Evolutionary conservation across 164 flowering plant genomes (phyloP).

Genomic region (Aristolochia fimbriata): DNA sequence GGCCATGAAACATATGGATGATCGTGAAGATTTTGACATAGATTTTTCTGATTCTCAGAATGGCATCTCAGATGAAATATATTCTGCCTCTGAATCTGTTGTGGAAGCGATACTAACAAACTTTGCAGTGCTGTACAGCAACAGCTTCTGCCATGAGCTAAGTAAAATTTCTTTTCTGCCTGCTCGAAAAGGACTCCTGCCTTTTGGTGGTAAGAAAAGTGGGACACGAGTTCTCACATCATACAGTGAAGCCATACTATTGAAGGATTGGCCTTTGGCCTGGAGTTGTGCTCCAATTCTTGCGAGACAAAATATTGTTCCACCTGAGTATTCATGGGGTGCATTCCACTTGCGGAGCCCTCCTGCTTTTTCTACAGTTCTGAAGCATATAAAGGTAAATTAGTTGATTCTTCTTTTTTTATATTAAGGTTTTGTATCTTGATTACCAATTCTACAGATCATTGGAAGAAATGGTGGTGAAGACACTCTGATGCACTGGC

Average conservation of each 20-base stretch:
- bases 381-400: constrained; percentile 78
- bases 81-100: constrained; percentile 70
- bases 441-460: constrained; percentile 25
- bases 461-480: constrained; percentile 87
- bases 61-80: constrained; percentile 65
- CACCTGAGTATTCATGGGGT: constrained; percentile 96
- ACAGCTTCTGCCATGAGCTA: constrained; percentile 64
- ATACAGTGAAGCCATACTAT: constrained; percentile 66
- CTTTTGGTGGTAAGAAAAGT: constrained; percentile 59
- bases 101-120: constrained; percentile 61
- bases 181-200: constrained; percentile 76
- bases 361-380: constrained; percentile 64
- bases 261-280: constrained; percentile 94
- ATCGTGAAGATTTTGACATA: constrained; percentile 41
- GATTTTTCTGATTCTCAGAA: constrained; percentile 28
- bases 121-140: constrained; percentile 79
- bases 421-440: neutral
- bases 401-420: neutral
- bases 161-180: constrained; percentile 84
- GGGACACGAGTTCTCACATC: constrained; percentile 76
- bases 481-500: constrained; percentile 96
- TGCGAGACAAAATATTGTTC: constrained; percentile 50
- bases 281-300: constrained; percentile 89
- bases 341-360: constrained; percentile 81
- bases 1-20: constrained; percentile 28